These are phyloP conservation scores for Boletales sp. DNA, from an alignment of 768 basidiomycete genomes.

Conservation along the genomic window DNA sequence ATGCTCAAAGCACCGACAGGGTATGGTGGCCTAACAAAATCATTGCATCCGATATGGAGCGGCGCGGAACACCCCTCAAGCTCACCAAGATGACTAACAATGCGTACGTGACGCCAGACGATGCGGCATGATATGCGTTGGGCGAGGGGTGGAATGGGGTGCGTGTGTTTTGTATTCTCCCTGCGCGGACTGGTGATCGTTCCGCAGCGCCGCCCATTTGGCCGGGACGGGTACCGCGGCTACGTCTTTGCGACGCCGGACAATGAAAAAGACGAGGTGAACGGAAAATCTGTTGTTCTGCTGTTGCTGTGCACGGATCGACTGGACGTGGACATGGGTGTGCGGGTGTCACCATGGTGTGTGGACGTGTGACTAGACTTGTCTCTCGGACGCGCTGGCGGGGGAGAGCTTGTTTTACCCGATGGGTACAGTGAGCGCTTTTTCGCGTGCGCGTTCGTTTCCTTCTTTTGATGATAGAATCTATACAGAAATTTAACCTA, in stretches of 20 bases:
- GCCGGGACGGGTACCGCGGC: too few species aligned
- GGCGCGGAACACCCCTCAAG: slow-evolving; percentile 67
- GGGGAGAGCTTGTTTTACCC: slow-evolving; percentile 88
- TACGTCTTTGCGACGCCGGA: too few species aligned
- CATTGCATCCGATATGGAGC: slow-evolving; percentile 70
- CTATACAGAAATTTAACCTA: slow-evolving; percentile 91
- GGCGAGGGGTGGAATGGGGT: too few species aligned
- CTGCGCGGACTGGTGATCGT: too few species aligned
- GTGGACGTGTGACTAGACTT: slow-evolving; percentile 78
- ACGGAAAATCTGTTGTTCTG: slow-evolving; percentile 89
- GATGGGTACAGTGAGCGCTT: slow-evolving; percentile 70
- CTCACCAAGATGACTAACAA: slow-evolving; percentile 97
- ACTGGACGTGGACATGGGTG: slow-evolving; percentile 92
- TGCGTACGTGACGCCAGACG: slow-evolving; percentile 69
- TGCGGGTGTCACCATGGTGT: slow-evolving; percentile 83
- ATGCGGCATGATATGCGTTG: slow-evolving; percentile 80
- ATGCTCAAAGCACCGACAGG: slow-evolving; percentile 43
- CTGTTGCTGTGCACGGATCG: slow-evolving; percentile 91
- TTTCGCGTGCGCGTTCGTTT: background rate
- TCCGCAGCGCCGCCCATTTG: too few species aligned
- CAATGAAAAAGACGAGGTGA: too few species aligned
- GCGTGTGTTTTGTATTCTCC: too few species aligned
- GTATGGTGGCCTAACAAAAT: slow-evolving; percentile 78
- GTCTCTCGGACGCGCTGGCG: slow-evolving; percentile 69
- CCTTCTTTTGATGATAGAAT: slow-evolving; percentile 47